Conservation (phyloP, 768 basidiomycete species). For the Suillus spraguei region DNA sequence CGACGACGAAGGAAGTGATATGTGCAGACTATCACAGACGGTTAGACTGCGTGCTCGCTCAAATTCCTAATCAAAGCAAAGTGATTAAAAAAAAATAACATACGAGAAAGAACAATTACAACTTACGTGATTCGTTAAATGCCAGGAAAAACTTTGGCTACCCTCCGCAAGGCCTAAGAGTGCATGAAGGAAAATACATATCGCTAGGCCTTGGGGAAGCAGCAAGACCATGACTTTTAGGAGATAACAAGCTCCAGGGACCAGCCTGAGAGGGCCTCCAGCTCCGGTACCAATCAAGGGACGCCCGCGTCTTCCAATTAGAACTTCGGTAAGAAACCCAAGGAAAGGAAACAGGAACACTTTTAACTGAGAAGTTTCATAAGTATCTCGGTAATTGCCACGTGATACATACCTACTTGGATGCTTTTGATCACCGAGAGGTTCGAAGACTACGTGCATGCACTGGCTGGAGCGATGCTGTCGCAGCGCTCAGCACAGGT, state of each 20-base stretch:
- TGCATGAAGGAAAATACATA: conserved; percentile 5
- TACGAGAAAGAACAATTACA: background rate
- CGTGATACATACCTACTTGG: background rate
- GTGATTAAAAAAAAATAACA: background rate
- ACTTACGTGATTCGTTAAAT: conserved; percentile 9
- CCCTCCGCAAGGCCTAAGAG: background rate
- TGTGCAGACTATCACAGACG: conserved; percentile 21
- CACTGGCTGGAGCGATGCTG: background rate
- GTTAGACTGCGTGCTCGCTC: conserved; percentile 5
- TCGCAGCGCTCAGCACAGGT: conserved; percentile 5
- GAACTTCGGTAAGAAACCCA: conserved; percentile 8
- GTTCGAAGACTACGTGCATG: background rate
- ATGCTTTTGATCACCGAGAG: conserved; percentile 5
- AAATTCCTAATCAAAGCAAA: background rate
- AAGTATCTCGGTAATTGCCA: conserved; percentile 3
- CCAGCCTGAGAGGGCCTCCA: conserved; percentile 23
- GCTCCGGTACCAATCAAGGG: conserved; percentile 8
- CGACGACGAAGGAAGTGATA: conserved; percentile 11
- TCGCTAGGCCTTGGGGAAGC: conserved; percentile 11
- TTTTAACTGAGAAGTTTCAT: conserved; percentile 8
- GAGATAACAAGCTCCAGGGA: conserved; percentile 11
- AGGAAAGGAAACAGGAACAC: conserved; percentile 6
- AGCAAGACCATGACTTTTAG: conserved; percentile 17
- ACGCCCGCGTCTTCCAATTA: conserved; percentile 15
- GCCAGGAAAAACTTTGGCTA: conserved; percentile 10